Evolutionary conservation across 129 eudicot genomes (phyloP), one percentile per base, ranked within the genome.

Genomic region (Silybum marianum): DNA sequence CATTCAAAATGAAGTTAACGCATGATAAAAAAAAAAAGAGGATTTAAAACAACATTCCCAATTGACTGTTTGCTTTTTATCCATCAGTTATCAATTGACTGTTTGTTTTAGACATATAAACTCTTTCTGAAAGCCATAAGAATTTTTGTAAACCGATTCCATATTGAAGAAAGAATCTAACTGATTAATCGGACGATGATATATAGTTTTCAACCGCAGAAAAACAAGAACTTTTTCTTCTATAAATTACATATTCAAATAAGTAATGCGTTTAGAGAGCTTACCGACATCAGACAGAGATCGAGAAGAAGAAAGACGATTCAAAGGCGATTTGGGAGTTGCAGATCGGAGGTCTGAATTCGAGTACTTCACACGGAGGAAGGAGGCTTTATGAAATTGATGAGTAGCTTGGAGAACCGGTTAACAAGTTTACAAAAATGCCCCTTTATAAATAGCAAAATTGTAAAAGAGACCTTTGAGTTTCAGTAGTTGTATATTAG

Each of bases 371-470:
- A 42, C 6, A 58, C 66, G 66, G 23, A 58, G 65, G 65, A 11
- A 54, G 66, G 69, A 69, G 69, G 75, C 66, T 69, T 78, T 68
- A 79, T 79, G 51, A 79, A 78, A 26, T 25, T 46, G 51, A 6
- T 9, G 54, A 69, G 82, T 79, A 48, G 82, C 85, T 81, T 81
- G 85, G 85, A 67, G 75, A 62, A 67, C 36, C 60, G 85, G 85
- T 69, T 58, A 58, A 58, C 66, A 58, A 54, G 23, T 58, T 58
- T 58, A 58, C 66, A 58, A 18, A 58, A 18, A 58, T 18, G 23
- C 67, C 42, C 79, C 67, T 66, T 21, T 9, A 12, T 65, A 30
- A 14, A 68, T 42, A 44, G 25, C 9, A 26, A 2, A 74, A 21
- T 9, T 81, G 36, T 34, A 70, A 21, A 77, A 71, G 7, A 34